Percentiles rank a stretch among this genome's conserved stretches.
Evolutionary conservation across 2,329 filamentous ascomycete species (phyloP).

Genomic region (Alternaria solani): DNA sequence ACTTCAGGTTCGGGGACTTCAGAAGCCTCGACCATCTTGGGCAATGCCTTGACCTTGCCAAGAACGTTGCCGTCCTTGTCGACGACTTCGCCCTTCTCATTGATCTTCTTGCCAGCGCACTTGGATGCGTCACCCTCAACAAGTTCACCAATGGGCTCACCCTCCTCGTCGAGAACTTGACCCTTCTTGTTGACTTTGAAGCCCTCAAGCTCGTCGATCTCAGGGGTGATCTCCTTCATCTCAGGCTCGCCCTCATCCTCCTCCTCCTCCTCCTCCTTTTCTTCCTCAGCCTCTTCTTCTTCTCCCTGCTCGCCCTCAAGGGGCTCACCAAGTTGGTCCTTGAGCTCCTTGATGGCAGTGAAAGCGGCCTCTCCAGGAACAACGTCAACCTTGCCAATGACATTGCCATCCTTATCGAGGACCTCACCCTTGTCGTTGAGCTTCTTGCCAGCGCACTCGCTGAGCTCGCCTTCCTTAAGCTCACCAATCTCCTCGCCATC

Average conservation of each 20-base stretch:
- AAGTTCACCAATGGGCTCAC: constrained; percentile 63
- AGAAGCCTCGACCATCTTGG: constrained; percentile 49
- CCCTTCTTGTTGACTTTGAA: constrained; percentile 68
- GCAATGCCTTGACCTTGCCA: constrained; percentile 64
- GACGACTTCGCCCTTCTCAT: constrained; percentile 70
- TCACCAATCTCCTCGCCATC: constrained; percentile 62
- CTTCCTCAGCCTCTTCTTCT: background rate
- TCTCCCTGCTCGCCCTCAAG: constrained; percentile 13
- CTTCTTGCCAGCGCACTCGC: constrained; percentile 57
- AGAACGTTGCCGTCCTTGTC: constrained; percentile 70
- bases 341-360: constrained; percentile 58
- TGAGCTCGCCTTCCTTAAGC: constrained; percentile 57
- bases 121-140: constrained; percentile 67
- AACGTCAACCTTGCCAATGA: constrained; percentile 59
- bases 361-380: constrained; percentile 60
- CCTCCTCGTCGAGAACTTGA: constrained; percentile 61
- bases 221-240: constrained; percentile 53
- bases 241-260: constrained; percentile 45
- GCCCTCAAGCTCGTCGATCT: constrained; percentile 59
- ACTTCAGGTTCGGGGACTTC: constrained; percentile 47
- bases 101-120: constrained; percentile 71
- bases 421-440: constrained; percentile 62
- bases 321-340: constrained; percentile 56
- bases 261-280: background rate
- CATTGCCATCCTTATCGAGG: constrained; percentile 59